Evolutionary conservation across 176 grass and related monocot genomes (phyloP).

Genomic region (Rhynchospora pubera): DNA sequence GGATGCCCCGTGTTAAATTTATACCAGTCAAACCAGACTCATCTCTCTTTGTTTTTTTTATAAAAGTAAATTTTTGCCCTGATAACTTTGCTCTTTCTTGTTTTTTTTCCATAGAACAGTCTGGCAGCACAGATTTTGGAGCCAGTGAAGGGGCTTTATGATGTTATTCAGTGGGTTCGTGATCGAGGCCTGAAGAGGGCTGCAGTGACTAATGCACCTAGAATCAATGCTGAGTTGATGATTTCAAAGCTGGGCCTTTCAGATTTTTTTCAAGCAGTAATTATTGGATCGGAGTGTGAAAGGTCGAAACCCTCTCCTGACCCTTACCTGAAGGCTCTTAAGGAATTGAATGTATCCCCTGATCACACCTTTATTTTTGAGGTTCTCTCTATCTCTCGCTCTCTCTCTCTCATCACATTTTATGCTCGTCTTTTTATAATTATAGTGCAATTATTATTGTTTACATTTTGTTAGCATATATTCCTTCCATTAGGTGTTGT

Average conservation of each 20-base stretch:
- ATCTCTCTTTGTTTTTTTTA: neutral
- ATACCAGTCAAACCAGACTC: neutral
- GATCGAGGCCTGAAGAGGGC: slow-evolving; percentile 59
- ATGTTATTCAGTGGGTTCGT: slow-evolving; percentile 57
- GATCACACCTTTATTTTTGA: slow-evolving; percentile 74
- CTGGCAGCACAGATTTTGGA: slow-evolving; percentile 50
- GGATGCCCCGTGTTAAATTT: neutral
- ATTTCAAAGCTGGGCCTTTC: slow-evolving; percentile 71
- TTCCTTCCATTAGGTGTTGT: neutral
- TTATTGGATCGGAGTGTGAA: slow-evolving; percentile 76
- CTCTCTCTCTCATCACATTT: neutral
- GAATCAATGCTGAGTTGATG: slow-evolving; percentile 81
- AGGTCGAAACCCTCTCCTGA: slow-evolving; percentile 72
- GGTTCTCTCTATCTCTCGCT: slow-evolving; percentile 17
- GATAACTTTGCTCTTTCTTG: neutral
- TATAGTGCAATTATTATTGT: neutral
- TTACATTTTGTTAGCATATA: neutral
- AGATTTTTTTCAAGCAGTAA: slow-evolving; percentile 70
- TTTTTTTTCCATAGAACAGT: slow-evolving; percentile 27
- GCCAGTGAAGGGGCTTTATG: slow-evolving; percentile 56
- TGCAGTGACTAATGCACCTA: slow-evolving; percentile 83
- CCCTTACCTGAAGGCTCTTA: slow-evolving; percentile 71
- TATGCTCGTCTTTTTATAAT: neutral
- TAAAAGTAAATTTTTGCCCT: neutral
- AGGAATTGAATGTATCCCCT: slow-evolving; percentile 49